These are phyloP conservation scores for Verticillium klebahnii DNA, from an alignment of 2,329 filamentous ascomycete species.

Conservation along the genomic window DNA sequence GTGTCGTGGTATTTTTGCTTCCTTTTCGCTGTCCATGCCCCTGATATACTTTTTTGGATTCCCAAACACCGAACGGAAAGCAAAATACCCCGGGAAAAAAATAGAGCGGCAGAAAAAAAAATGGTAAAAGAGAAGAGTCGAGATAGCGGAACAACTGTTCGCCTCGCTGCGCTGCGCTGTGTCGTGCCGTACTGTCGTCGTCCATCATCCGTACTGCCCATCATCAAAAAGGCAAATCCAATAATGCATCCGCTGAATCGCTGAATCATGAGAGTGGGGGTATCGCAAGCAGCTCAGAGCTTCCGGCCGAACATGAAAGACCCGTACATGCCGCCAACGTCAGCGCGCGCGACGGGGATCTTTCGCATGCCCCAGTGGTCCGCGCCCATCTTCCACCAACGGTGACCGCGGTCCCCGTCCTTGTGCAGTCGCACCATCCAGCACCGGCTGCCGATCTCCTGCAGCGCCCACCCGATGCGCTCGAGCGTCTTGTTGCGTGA, in stretches of 20 bases:
- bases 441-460: slow-evolving; percentile 61
- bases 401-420: slow-evolving; percentile 50
- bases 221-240: background rate
- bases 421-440: slow-evolving; percentile 60
- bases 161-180: background rate
- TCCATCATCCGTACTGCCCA: background rate
- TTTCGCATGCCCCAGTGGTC: slow-evolving; percentile 85
- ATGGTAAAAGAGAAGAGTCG: background rate
- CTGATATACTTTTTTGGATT: background rate
- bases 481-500: slow-evolving; percentile 58
- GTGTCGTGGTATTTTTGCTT: background rate
- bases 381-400: slow-evolving; percentile 80
- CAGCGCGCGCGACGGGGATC: slow-evolving; percentile 83
- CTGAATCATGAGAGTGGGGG: background rate
- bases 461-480: slow-evolving; percentile 64
- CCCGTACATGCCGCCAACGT: slow-evolving; percentile 93
- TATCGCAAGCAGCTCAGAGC: slow-evolving; percentile 32
- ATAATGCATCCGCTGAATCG: background rate
- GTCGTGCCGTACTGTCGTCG: background rate
- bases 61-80: background rate
- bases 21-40: background rate
- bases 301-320: slow-evolving; percentile 60
- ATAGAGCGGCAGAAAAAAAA: background rate
- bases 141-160: background rate
- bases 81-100: background rate